A percentile compares a stretch with the other conserved stretches of the same genome.
Conservation (phyloP, 2,329 filamentous ascomycete species). For the Didymella keratinophila region DNA sequence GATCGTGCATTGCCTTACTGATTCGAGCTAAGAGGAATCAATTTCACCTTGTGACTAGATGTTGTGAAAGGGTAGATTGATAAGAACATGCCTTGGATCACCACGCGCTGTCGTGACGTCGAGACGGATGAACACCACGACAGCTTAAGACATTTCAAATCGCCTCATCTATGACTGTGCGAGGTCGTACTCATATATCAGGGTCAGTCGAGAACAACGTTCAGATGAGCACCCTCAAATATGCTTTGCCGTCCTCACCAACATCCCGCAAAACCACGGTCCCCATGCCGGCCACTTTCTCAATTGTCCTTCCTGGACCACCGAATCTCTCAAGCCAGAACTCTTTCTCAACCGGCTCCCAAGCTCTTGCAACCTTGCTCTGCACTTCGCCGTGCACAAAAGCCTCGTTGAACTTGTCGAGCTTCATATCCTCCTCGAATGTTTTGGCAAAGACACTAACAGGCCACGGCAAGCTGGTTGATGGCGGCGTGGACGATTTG, state of each 20-base stretch:
- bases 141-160: background rate
- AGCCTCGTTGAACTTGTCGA: background rate
- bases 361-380: background rate
- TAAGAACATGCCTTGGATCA: background rate
- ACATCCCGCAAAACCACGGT: constrained; percentile 4
- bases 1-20: no score
- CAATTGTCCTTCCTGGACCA: constrained; percentile 3
- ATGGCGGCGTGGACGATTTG: background rate
- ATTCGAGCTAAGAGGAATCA: no score
- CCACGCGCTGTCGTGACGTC: background rate
- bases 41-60: background rate
- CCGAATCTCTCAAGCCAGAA: constrained; percentile 17
- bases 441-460: background rate
- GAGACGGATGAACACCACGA: background rate
- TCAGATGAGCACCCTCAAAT: constrained; percentile 12
- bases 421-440: background rate
- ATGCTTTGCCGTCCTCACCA: constrained; percentile 8
- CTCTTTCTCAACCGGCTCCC: constrained; percentile 1
- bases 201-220: background rate
- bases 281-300: background rate
- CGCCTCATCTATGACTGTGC: background rate
- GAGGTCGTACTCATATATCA: background rate
- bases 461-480: background rate
- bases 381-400: background rate
- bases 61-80: background rate